Evolutionary conservation across 2,329 filamentous ascomycete species (phyloP), one percentile per base, ranked within the genome.

Genomic region (Microdochium trichocladiopsis): DNA sequence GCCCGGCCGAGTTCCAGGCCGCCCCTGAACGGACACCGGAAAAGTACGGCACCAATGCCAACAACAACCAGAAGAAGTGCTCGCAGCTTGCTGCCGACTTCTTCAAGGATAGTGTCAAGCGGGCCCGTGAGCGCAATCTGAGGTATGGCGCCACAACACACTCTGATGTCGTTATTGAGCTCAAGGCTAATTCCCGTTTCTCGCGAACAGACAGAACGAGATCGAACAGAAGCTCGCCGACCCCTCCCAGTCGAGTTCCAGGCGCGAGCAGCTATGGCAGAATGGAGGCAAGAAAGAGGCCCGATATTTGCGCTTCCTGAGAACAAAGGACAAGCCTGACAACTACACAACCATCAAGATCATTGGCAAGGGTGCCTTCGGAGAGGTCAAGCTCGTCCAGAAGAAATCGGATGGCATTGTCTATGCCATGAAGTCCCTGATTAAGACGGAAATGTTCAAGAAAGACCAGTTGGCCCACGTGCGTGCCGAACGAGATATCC

Each of bases 371-470:
- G 94, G 94, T 71, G 94, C 94, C 14, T 99, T 99, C 65, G 94
- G 94, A 68, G 94, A 99, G 72, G 94, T 99, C 63, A 95, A 96
- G 74, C 80, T 99, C 56, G 94, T 99, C 53, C 92, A 96, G 74
- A 90, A 95, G 74, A 96, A 92, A 79, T 85, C 89, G 51, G 94
- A 97, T 64, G 90, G 90, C 71, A 96, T 96, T 72, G 92, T 99
- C 58, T 99, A 97, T 64, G 94, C 94, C 55, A 87, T 99, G 78
- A 99, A 99, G 77, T 97, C 93, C 47, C 78, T 99, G 60, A 90
- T 99, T 71, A 99, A 99, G 78, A 91, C 90, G 49, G 94, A 99
- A 72, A 99, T 99, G 94, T 96, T 96, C 77, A 96, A 96, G 75
- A 96, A 96, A 72, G 94, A 99, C 66, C 94, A 99, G 70, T 77